These are phyloP conservation scores for Psilocybe mexicana DNA, from an alignment of 1,284 basidiomycete species.

Conservation along the genomic window DNA sequence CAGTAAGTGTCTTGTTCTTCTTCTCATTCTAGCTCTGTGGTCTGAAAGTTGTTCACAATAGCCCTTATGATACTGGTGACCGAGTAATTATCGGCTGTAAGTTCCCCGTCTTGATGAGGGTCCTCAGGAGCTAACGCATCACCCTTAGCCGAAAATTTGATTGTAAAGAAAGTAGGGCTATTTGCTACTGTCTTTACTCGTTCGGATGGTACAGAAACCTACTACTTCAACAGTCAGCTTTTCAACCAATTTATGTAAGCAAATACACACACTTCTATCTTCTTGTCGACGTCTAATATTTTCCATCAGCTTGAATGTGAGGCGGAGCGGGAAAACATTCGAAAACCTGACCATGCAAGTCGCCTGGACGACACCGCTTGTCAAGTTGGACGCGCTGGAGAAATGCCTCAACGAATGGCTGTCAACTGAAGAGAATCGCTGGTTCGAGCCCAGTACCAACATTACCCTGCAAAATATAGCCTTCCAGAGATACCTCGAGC, in stretches of 20 bases:
- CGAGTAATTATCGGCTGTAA: constrained; percentile 68
- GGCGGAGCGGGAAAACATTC: constrained; percentile 71
- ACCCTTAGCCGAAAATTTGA: constrained; percentile 57
- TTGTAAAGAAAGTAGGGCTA: constrained; percentile 76
- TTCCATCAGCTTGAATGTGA: constrained; percentile 59
- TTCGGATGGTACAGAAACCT: constrained; percentile 70
- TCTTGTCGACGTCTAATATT: constrained; percentile 2
- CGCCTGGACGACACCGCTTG: constrained; percentile 70
- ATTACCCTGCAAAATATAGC: constrained; percentile 62
- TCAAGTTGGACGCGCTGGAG: constrained; percentile 69
- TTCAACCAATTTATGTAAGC: constrained; percentile 73
- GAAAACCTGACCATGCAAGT: constrained; percentile 70
- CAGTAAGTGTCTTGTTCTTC: constrained; percentile 47
- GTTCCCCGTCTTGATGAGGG: constrained; percentile 16
- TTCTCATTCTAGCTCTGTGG: not conserved
- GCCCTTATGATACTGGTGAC: constrained; percentile 78
- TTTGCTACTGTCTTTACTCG: constrained; percentile 74
- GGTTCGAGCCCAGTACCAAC: constrained; percentile 68
- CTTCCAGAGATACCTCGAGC: constrained; percentile 62
- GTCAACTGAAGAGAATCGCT: constrained; percentile 71
- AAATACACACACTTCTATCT: not conserved
- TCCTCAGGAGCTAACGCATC: not conserved
- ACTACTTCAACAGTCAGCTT: constrained; percentile 76
- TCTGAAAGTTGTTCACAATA: constrained; percentile 32
- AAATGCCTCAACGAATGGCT: constrained; percentile 70